A percentile compares a stretch with the other conserved stretches of the same genome.
Conservation (phyloP, 1,139 yeast species). For the Yamadazyma dushanensis region DNA sequence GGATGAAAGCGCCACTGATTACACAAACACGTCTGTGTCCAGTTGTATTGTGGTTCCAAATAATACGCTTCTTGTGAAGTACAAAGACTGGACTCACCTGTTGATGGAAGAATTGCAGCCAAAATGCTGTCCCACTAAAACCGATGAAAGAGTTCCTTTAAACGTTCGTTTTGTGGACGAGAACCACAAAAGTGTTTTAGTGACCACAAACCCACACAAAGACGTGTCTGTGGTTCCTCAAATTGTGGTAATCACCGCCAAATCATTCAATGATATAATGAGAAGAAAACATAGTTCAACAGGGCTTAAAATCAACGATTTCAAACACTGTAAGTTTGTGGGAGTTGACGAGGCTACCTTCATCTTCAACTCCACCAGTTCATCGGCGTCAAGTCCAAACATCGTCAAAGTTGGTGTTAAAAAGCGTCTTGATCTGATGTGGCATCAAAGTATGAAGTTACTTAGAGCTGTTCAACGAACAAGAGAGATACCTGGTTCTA, state of each 20-base stretch:
- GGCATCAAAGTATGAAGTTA: slow-evolving; percentile 17
- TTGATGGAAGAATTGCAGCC: slow-evolving; percentile 21
- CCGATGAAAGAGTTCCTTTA: slow-evolving; percentile 22
- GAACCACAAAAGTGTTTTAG: too few species aligned
- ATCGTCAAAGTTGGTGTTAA: slow-evolving; percentile 6
- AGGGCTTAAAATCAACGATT: slow-evolving; percentile 10
- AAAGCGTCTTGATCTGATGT: slow-evolving; percentile 4
- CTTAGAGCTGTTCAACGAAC: slow-evolving; percentile 6
- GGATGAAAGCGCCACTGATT: slow-evolving; percentile 9
- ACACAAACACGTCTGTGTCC: slow-evolving; percentile 19
- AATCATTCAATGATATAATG: slow-evolving; percentile 1
- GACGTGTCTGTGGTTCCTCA: slow-evolving; percentile 19
- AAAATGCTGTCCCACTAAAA: slow-evolving; percentile 19
- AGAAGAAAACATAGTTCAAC: slow-evolving; percentile 10
- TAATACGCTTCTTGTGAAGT: slow-evolving; percentile 22
- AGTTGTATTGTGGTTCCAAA: slow-evolving; percentile 30
- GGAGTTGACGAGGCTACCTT: slow-evolving; percentile 26
- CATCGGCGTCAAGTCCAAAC: slow-evolving; percentile 2
- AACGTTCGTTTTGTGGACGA: slow-evolving; percentile 17
- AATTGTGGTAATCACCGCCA: slow-evolving; percentile 19
- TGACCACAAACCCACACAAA: too few species aligned
- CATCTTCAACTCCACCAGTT: slow-evolving; percentile 4
- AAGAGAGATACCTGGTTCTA: slow-evolving; percentile 16
- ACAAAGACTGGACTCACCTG: slow-evolving; percentile 14
- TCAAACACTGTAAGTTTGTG: slow-evolving; percentile 6